Evolutionary conservation across 2,329 filamentous ascomycete species (phyloP).

Genomic region (Paracorniculantispora psalliotae): DNA sequence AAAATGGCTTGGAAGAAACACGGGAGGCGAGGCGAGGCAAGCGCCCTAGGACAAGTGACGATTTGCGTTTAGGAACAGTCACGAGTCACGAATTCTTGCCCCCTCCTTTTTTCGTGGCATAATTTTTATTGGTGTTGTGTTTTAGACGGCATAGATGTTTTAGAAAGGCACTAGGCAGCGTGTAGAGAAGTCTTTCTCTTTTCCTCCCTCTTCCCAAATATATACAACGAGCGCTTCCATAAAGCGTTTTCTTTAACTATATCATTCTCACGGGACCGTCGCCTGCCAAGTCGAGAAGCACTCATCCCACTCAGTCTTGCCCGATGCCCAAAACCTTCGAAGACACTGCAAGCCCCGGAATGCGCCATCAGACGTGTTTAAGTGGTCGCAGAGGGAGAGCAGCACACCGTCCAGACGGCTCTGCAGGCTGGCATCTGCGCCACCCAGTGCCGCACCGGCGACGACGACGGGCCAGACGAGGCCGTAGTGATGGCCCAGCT

Average conservation of each 20-base stretch:
- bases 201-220: not conserved
- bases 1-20: not conserved
- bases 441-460: not conserved
- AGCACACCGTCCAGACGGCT: not conserved
- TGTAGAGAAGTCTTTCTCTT: not conserved
- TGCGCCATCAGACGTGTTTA: not conserved
- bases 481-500: too few relatives aligned
- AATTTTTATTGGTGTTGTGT: not conserved
- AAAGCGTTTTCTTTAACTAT: not conserved
- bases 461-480: not conserved
- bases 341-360: not conserved
- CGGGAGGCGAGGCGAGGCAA: not conserved
- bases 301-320: not conserved
- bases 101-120: not conserved
- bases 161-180: not conserved
- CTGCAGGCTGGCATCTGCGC: not conserved
- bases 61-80: not conserved
- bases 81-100: conserved; percentile 4
- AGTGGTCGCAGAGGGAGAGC: not conserved
- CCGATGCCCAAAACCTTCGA: not conserved
- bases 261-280: not conserved
- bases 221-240: not conserved
- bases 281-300: not conserved
- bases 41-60: not conserved
- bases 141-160: not conserved